Percentiles rank a stretch among this genome's conserved stretches.
phyloP scores from a whole-genome alignment of 2,329 filamentous ascomycete species.

The Xylariaceae sp. region DNA sequence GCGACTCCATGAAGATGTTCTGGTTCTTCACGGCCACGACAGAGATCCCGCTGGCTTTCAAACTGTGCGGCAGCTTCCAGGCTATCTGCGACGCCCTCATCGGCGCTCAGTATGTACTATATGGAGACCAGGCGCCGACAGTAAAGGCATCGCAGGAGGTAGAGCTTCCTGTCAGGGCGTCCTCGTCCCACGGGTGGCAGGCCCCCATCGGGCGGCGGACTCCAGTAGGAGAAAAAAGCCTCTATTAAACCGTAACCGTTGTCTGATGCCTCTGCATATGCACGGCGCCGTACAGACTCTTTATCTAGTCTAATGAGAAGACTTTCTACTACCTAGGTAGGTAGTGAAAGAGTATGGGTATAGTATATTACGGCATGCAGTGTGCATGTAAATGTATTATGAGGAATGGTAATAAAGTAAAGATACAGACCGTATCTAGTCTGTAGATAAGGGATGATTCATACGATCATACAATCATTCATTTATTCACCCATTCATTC shows the following conservation, averaged over 20 bases:
- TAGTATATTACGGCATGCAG: too few species aligned
- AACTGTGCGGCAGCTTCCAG: slow-evolving; percentile 77
- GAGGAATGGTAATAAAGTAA: too few species aligned
- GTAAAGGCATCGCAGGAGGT: slow-evolving; percentile 25
- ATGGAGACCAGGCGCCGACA: slow-evolving; percentile 47
- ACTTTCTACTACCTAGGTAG: neutral
- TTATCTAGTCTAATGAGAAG: neutral
- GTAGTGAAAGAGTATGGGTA: neutral
- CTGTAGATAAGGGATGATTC: too few species aligned
- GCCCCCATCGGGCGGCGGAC: slow-evolving; percentile 38
- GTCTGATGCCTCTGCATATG: neutral
- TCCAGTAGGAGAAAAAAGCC: slow-evolving; percentile 34
- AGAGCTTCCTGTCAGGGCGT: slow-evolving; percentile 28
- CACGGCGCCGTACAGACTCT: neutral
- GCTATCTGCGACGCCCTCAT: slow-evolving; percentile 69
- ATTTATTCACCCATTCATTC: too few species aligned
- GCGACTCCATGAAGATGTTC: slow-evolving; percentile 83
- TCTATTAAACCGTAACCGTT: slow-evolving; percentile 14
- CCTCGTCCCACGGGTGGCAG: slow-evolving; percentile 32
- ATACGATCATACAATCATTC: too few species aligned
- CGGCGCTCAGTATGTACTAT: slow-evolving; percentile 68
- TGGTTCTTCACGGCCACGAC: slow-evolving; percentile 71
- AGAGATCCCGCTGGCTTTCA: slow-evolving; percentile 71
- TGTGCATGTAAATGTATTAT: too few species aligned
- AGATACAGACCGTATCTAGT: too few species aligned